Evolutionary conservation across 2,329 filamentous ascomycete genomes (phyloP), one percentile per base, ranked within the genome.

Genomic region (Fusarium sp.): DNA sequence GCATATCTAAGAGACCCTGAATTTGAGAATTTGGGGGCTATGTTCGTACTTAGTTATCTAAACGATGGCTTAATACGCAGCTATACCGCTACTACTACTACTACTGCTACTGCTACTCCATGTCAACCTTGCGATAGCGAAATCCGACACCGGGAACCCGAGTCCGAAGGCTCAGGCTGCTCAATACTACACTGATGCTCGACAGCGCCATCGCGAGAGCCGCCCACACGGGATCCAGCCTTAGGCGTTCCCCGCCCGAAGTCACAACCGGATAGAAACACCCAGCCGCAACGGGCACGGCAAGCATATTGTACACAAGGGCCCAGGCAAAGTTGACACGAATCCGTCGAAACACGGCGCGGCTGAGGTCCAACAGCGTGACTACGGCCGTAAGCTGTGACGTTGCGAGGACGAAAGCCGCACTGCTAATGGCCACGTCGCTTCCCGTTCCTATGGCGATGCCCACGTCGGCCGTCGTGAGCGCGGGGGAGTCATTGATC

Each of bases 151-250:
- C 73, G 11, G 82, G 81, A 13, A 85, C 60, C 48, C 76, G 68
- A 56, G 78, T 85, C 76, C 90, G 87, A 81, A 98, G 79, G 49
- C 89, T 84, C 74, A 97, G 80, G 81, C 92, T 95, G 77, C 93
- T 97, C 76, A 88, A 81, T 50, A 98, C 92, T 44, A 98, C 94
- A 75, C 92, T 96, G 70, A 98, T 90, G 78, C 92, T 95, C 79
- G 94, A 97, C 78, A 94, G 80, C 26, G 95, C 95, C 95, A 98
- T 98, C 2, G 94, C 94, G 77, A 97, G 80, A 70, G 90, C 91
- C 8, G 94, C 95, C 94, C 94, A 98, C 3, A 92, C 92, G 0
- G 92, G 92, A 77, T 93, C 90, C 46, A 94, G 80, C 63, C 87
- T 82, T 21, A 93, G 80, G 76, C 92, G 91, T 29, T 77, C 76